phyloP scores from a whole-genome alignment of 371 early-diverging fungal genomes.

The Parasitella parasitica region DNA sequence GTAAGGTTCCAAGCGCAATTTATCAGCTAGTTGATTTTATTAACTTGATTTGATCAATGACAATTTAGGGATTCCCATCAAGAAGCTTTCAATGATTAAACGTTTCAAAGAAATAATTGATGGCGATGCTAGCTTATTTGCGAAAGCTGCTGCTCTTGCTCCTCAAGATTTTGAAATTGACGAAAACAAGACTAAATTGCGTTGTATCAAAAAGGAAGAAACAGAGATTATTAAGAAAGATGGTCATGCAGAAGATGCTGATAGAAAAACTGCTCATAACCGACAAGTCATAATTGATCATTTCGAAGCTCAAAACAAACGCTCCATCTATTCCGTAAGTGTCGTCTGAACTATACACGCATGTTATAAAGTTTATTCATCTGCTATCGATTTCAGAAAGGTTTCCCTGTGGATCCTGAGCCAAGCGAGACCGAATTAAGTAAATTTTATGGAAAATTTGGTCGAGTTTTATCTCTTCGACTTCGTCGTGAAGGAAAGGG shows the following conservation, averaged over 20 bases:
- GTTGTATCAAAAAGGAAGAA: conserved; percentile 14
- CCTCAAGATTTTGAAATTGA: conserved; percentile 33
- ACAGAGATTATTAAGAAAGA: conserved; percentile 2
- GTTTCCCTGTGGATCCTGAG: conserved; percentile 22
- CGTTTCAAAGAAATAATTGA: conserved; percentile 40
- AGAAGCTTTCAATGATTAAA: conserved; percentile 40
- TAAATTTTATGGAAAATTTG: conserved; percentile 34
- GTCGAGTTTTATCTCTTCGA: conserved; percentile 37
- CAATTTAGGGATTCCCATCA: conserved; percentile 50
- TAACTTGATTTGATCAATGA: no score
- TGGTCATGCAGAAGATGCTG: not conserved
- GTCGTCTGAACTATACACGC: not conserved
- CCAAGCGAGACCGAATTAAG: conserved; percentile 25
- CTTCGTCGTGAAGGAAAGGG: conserved; percentile 36
- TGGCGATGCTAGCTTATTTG: conserved; percentile 32
- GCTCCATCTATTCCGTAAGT: conserved; percentile 49
- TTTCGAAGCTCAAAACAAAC: conserved; percentile 22
- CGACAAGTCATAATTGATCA: conserved; percentile 5
- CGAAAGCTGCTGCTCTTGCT: conserved; percentile 27
- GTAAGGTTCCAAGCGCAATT: conserved; percentile 18
- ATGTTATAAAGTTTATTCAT: not conserved
- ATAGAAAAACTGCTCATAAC: not conserved
- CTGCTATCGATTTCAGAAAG: no score
- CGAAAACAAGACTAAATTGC: conserved; percentile 43
- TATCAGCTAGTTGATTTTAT: not conserved